Evolutionary conservation across 2,329 filamentous ascomycete species (phyloP).

Genomic region (Bimuria novae-zelandiae): DNA sequence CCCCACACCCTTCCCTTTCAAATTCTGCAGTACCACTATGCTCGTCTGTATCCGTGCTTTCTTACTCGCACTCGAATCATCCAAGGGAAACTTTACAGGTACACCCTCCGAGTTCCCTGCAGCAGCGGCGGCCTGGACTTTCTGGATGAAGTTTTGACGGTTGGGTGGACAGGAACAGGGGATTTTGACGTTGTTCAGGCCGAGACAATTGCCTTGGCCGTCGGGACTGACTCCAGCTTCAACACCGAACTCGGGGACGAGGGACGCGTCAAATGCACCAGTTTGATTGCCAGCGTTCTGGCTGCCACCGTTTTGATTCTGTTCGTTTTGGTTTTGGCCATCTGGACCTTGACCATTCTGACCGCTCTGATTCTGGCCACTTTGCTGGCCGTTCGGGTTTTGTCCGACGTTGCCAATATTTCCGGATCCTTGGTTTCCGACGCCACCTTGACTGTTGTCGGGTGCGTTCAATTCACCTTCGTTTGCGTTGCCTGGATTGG

Average conservation of each 20-base stretch:
- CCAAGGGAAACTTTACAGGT: slow-evolving; percentile 14
- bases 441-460: background rate
- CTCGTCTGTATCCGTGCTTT: slow-evolving; percentile 13
- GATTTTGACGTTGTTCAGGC: slow-evolving; percentile 14
- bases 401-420: background rate
- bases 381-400: background rate
- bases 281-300: background rate
- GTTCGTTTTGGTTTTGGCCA: background rate
- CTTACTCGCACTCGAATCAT: slow-evolving; percentile 5
- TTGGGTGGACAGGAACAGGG: slow-evolving; percentile 22
- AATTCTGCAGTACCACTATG: slow-evolving; percentile 18
- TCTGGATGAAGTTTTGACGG: slow-evolving; percentile 13
- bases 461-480: background rate
- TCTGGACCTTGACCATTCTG: background rate
- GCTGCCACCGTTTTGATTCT: background rate
- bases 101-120: slow-evolving; percentile 14
- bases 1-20: slow-evolving; percentile 16
- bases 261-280: slow-evolving; percentile 10
- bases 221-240: slow-evolving; percentile 13
- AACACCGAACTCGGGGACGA: slow-evolving; percentile 21
- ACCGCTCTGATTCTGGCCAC: background rate
- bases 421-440: background rate
- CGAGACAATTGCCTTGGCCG: slow-evolving; percentile 17
- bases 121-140: slow-evolving; percentile 9
- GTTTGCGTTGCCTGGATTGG: background rate